Evolutionary conservation across 2,329 filamentous ascomycete species (phyloP), one percentile per base, ranked within the genome.

Genomic region (Chaetomium sp.): DNA sequence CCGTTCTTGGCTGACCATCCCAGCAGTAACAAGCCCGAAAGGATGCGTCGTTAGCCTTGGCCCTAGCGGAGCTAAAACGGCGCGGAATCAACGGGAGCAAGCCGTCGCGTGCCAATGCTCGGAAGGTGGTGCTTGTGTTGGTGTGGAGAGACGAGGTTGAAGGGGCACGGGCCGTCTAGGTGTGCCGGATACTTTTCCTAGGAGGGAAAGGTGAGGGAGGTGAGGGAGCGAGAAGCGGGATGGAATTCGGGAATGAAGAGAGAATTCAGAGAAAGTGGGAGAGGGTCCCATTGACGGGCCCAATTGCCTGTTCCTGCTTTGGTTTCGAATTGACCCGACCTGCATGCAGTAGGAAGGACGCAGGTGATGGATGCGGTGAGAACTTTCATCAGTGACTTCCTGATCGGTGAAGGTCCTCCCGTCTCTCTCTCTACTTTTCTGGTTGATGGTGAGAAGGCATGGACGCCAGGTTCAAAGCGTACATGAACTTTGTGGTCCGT

Each of bases 151-250:
- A 13, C 9, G 54, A 57, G 23, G 23, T 21, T 29, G 19, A 4
- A 33, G 29, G 57, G 50, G 45, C 57, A 59, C 57, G 49, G 57
- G 33, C 57, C 27, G 27, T 8, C 16, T 3, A 29, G 42, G 27
- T 31, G 45, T 59, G 19, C 29, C 27, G 56, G 57, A 45, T 6
- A 16, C 23, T 35, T 50, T 8, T 29, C 57, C 27, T 1, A 59
- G 7, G 29, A 13, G 38, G 57, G 27, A 59, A 59, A 42, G 54
- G 54, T 42, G 54, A 38, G 27, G 25, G n/a, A 42, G 54, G 54
- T 42, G 54, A 38, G 27, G 25, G n/a, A 12, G 6, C 19, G 3
- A 6, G 33, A 8, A 38, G 16, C 31, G 16, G 21, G 55, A 12
- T 25, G 12, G 27, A 16, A 35, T 27, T 19, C 12, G 27, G 38